phyloP scores from a whole-genome alignment of 768 basidiomycete genomes.

The Sistotremastrum niveocremeum region DNA sequence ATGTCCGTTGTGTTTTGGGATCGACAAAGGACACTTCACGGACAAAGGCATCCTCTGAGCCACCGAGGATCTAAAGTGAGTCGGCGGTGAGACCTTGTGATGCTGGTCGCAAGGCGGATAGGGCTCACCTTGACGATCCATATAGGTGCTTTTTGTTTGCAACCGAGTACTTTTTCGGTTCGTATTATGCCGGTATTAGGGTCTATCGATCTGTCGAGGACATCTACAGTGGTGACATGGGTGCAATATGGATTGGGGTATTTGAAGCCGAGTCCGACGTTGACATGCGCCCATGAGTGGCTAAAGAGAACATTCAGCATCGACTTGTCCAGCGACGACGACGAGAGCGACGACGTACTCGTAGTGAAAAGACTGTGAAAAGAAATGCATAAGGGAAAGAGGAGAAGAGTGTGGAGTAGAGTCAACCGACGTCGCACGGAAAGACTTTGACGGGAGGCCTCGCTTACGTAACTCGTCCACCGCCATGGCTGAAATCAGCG shows the following conservation, averaged over 20 bases:
- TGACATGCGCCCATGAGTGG: constrained; percentile 83
- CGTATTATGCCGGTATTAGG: constrained; percentile 77
- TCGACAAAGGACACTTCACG: constrained; percentile 91
- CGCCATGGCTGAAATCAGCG: not conserved
- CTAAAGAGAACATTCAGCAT: constrained; percentile 26
- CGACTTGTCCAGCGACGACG: constrained; percentile 6
- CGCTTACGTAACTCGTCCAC: too few species aligned
- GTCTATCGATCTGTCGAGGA: constrained; percentile 74
- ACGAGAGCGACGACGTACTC: constrained; percentile 39
- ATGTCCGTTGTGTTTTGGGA: constrained; percentile 64
- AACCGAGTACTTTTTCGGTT: constrained; percentile 81
- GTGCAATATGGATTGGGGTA: constrained; percentile 90
- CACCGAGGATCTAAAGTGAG: constrained; percentile 63
- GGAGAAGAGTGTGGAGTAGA: not conserved
- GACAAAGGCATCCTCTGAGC: constrained; percentile 88
- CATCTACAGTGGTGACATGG: constrained; percentile 80
- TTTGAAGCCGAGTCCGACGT: constrained; percentile 90
- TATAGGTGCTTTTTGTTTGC: constrained; percentile 79
- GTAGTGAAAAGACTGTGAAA: constrained; percentile 72
- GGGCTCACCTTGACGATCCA: constrained; percentile 85
- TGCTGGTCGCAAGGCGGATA: not conserved
- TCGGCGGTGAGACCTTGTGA: not conserved
- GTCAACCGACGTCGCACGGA: not conserved
- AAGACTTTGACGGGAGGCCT: not conserved
- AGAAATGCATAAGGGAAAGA: constrained; percentile 54